Evolutionary conservation across 2,329 filamentous ascomycete species (phyloP), one percentile per base, ranked within the genome.

Genomic region (Epichloe coenophiala): DNA sequence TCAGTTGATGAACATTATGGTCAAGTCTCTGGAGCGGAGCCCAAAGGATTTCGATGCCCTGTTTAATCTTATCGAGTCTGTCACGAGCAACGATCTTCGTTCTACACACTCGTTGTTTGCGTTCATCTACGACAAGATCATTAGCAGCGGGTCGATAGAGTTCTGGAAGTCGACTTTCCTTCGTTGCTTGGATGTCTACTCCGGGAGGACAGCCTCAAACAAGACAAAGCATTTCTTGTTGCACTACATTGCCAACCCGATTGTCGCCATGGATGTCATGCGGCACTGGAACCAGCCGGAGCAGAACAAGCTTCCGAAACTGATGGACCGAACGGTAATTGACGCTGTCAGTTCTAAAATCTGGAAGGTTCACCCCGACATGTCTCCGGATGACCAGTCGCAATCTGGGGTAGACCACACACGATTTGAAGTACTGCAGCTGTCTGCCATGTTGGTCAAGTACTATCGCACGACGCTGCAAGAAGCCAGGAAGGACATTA

Each of bases 191-290:
- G 90, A 97, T 51, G 74, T 89, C 1, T 98, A 96, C 64, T 83
- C 86, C 6, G 80, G 83, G 47, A 88, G 84, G 61, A 79, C 74
- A 44, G 86, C 84, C 12, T 82, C 86, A 1, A 93, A 96, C 66
- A 90, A 86, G 70, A 87, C 88, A 43, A 98, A 98, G 67, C 86
- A 89, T 48, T 99, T 95, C 65, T 73, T 94, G 37, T 82, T 98
- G 62, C 88, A 88, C 63, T 83, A 95, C 64, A 77, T 98, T 35
- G 87, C 96, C 56, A 98, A 97, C 60, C 94, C 93, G 0, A 95
- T 97, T 39, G 80, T 99, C 50, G 90, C 91, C 3, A 95, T 91
- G 86, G 93, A 98, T 67, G 84, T 95, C 39, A 91, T 93, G 79
- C 81, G 84, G 23, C 84, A 86, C 52, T 93, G 88, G 76, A 76